Evolutionary conservation across 257 asterid genomes (phyloP).

Genomic region (Fraxinus quadrangulata): DNA sequence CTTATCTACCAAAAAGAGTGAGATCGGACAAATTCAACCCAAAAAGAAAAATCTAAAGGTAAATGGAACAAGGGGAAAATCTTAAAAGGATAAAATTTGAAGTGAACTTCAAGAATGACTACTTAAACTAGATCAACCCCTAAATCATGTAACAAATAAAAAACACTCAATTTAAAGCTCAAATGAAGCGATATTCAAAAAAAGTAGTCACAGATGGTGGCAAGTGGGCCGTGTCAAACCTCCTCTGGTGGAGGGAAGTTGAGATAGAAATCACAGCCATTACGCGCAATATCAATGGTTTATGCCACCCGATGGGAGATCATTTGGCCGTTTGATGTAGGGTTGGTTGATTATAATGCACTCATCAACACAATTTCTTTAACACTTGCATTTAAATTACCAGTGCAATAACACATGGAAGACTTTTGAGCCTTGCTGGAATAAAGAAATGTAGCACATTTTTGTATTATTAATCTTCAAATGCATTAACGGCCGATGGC

Average conservation of each 20-base stretch:
- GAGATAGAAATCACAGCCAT: no score
- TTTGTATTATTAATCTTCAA: slow-evolving; percentile 13
- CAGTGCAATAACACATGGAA: slow-evolving; percentile 27
- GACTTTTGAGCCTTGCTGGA: slow-evolving; percentile 22
- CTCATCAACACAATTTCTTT: slow-evolving; percentile 15
- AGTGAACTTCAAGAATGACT: slow-evolving; percentile 5
- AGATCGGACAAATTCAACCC: neutral
- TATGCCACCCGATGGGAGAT: no score
- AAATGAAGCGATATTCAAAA: slow-evolving; percentile 13
- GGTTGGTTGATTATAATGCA: no score
- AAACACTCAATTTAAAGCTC: slow-evolving; percentile 35
- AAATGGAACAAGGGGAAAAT: neutral
- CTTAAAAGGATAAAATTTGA: neutral
- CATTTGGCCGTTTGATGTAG: no score
- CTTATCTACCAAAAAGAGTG: slow-evolving; percentile 5
- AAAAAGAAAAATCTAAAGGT: neutral
- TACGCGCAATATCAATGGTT: no score
- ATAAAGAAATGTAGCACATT: neutral
- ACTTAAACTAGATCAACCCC: slow-evolving; percentile 39
- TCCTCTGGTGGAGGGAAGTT: no score
- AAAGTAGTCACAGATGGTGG: no score
- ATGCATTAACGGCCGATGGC: slow-evolving; percentile 15
- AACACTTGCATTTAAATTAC: slow-evolving; percentile 19
- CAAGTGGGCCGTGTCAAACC: no score
- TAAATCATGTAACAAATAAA: slow-evolving; percentile 25